phyloP scores from a whole-genome alignment of 169 alveolate genomes.

The Plasmodium relictum region DNA sequence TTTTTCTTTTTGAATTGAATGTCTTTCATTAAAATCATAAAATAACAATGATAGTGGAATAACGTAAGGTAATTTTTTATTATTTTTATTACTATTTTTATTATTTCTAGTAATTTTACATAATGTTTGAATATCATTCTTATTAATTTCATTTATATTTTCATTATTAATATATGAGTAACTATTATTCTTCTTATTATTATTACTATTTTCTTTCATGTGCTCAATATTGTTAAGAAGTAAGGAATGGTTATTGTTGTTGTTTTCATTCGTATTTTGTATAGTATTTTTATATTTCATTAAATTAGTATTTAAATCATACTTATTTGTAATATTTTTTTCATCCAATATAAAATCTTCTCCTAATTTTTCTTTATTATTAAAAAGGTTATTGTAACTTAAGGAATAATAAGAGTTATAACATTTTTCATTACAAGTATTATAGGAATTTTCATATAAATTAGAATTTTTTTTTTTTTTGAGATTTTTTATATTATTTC shows the following conservation, averaged over 20 bases:
- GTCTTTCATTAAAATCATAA: slow-evolving; percentile 16
- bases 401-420: neutral
- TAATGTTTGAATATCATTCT: neutral
- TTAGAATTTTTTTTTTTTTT: slow-evolving; percentile 1
- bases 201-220: neutral
- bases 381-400: slow-evolving; percentile 24
- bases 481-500: neutral
- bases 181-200: neutral
- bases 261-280: too few relatives aligned
- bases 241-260: too few relatives aligned
- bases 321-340: neutral
- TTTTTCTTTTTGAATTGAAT: slow-evolving; percentile 42
- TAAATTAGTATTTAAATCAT: too few relatives aligned
- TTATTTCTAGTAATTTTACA: neutral
- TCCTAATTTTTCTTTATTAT: neutral
- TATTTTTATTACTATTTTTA: neutral
- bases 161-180: neutral
- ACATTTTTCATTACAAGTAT: neutral
- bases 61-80: slow-evolving; percentile 43
- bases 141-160: neutral
- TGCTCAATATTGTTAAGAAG: too few relatives aligned
- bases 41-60: slow-evolving; percentile 52
- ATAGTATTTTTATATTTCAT: too few relatives aligned
- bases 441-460: neutral
- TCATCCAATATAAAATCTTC: neutral